Evolutionary conservation across 192 early-diverging fungal species (phyloP).

Genomic region (Umbelopsis isabellina): DNA sequence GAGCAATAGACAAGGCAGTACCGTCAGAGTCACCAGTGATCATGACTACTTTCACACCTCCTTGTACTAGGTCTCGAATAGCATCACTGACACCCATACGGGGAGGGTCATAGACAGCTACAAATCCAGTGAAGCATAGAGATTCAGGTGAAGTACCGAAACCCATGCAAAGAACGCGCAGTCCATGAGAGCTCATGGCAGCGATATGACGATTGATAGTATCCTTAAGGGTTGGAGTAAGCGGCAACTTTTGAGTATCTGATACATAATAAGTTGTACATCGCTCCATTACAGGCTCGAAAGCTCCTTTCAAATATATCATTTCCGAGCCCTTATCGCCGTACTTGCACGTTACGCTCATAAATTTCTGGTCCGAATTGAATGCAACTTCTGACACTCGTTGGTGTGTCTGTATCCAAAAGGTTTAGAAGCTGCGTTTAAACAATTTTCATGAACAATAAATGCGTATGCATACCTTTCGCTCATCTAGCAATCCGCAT

Average conservation of each 20-base stretch:
- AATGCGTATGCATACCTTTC: slow-evolving; percentile 53
- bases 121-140: slow-evolving; percentile 80
- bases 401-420: slow-evolving; percentile 42
- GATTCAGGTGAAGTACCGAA: slow-evolving; percentile 58
- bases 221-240: slow-evolving; percentile 63
- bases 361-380: slow-evolving; percentile 91
- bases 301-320: slow-evolving; percentile 82
- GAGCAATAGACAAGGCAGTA: slow-evolving; percentile 90
- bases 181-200: slow-evolving; percentile 74
- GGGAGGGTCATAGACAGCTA: slow-evolving; percentile 94
- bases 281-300: slow-evolving; percentile 76
- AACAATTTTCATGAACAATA: background rate
- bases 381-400: slow-evolving; percentile 86
- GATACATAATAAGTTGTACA: slow-evolving; percentile 68
- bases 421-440: background rate
- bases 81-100: slow-evolving; percentile 75
- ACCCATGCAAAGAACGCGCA: slow-evolving; percentile 89
- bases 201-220: slow-evolving; percentile 59
- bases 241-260: slow-evolving; percentile 47
- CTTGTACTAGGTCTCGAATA: slow-evolving; percentile 68
- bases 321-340: slow-evolving; percentile 27
- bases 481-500: slow-evolving; percentile 71
- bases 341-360: slow-evolving; percentile 72
- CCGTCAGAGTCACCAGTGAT: slow-evolving; percentile 96
- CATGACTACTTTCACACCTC: slow-evolving; percentile 94